Percentiles rank a stretch among this genome's conserved stretches.
These are phyloP conservation scores for Penicillium malachiteum DNA, from an alignment of 495 filamentous ascomycete species.

Conservation along the genomic window DNA sequence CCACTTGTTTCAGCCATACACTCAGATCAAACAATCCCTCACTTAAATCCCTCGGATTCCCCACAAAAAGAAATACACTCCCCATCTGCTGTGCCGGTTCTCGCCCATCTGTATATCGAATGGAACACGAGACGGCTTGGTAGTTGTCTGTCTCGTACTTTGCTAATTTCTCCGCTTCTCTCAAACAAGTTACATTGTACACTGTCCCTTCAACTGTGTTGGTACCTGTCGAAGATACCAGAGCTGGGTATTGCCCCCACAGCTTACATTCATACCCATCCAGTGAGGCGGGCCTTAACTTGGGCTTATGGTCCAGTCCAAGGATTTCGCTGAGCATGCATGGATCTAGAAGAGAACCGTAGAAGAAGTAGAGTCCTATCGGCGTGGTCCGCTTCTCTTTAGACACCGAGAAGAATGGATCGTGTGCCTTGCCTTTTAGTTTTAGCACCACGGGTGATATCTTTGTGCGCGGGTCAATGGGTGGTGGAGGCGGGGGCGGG, in stretches of 20 bases:
- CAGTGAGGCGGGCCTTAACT: conserved; percentile 14
- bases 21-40: conserved; percentile 29
- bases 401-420: not conserved
- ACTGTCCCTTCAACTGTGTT: conserved; percentile 20
- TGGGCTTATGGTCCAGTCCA: conserved; percentile 6
- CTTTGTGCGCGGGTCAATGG: conserved; percentile 1
- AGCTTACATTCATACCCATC: conserved; percentile 18
- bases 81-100: conserved; percentile 16
- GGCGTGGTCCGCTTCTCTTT: not conserved
- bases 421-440: not conserved
- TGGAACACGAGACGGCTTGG: conserved; percentile 14
- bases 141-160: conserved; percentile 32
- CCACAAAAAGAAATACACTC: conserved; percentile 30
- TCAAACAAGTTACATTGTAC: conserved; percentile 24
- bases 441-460: conserved; percentile 5
- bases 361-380: conserved; percentile 28
- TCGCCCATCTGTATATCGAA: conserved; percentile 22
- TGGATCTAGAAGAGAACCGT: conserved; percentile 25
- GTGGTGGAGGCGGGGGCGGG: conserved; percentile 13
- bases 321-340: conserved; percentile 17
- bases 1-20: conserved; percentile 18
- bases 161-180: conserved; percentile 24
- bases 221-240: not conserved
- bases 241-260: conserved; percentile 30
- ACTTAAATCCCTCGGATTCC: conserved; percentile 22